phyloP scores from a whole-genome alignment of 345 rosid genomes.

The Cardamine chenopodiifolia region DNA sequence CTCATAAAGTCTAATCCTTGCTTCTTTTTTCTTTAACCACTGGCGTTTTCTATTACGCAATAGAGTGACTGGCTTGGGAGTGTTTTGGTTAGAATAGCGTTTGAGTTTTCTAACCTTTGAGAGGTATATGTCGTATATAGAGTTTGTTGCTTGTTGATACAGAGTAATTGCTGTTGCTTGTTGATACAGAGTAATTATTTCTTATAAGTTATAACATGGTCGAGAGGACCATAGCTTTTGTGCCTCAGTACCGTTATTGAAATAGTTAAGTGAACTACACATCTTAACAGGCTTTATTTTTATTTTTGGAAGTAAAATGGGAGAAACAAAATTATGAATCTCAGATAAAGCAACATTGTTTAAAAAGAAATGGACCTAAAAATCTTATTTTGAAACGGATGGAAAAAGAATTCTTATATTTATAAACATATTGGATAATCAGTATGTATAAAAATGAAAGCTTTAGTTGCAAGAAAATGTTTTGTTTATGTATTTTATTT shows the following conservation, averaged over 20 bases:
- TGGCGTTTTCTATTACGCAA: constrained; percentile 25
- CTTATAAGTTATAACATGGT: constrained; percentile 23
- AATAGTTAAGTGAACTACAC: constrained; percentile 4
- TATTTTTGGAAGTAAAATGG: background rate
- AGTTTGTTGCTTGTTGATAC: constrained; percentile 40
- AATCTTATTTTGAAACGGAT: background rate
- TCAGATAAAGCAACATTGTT: too few species aligned
- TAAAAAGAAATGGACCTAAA: background rate
- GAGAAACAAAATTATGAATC: background rate
- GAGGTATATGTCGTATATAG: constrained; percentile 35
- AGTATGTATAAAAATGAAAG: too few species aligned
- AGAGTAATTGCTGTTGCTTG: constrained; percentile 36
- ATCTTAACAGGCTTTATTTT: background rate
- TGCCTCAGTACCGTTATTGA: background rate
- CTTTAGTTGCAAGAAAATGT: background rate
- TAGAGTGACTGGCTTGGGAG: constrained; percentile 13
- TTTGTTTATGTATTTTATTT: background rate
- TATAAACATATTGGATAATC: too few species aligned
- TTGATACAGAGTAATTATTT: constrained; percentile 31
- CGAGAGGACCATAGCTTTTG: constrained; percentile 1
- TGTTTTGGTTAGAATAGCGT: constrained; percentile 36
- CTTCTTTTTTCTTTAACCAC: background rate
- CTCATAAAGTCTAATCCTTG: constrained; percentile 9
- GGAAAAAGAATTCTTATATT: background rate
- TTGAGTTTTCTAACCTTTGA: constrained; percentile 33